Evolutionary conservation across 805 yeast species (phyloP).

Genomic region (Cyberlindnera sargentensis): DNA sequence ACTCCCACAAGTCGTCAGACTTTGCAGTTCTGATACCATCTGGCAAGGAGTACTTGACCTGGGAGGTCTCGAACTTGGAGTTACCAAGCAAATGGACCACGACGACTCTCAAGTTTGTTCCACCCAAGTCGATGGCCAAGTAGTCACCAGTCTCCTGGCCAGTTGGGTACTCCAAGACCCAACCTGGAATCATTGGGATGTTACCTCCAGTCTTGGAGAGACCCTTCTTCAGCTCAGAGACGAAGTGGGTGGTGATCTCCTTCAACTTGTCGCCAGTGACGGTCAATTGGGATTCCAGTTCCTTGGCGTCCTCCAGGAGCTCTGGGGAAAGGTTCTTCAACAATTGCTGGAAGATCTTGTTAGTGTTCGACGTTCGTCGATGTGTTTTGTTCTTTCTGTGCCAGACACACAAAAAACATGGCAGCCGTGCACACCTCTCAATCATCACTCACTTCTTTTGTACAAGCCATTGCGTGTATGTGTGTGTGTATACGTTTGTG

Average conservation of each 20-base stretch:
- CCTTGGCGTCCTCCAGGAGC: conserved; percentile 49
- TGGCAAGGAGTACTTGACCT: conserved; percentile 81
- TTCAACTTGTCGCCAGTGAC: conserved; percentile 55
- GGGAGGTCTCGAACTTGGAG: conserved; percentile 77
- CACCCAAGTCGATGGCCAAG: conserved; percentile 94
- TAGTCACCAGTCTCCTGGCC: conserved; percentile 88
- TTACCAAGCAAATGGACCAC: conserved; percentile 79
- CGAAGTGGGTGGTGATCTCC: conserved; percentile 68
- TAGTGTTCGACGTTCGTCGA: too few species aligned
- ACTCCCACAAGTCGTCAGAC: conserved; percentile 72
- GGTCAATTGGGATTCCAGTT: conserved; percentile 54
- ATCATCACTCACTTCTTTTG: background rate
- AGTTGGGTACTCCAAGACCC: conserved; percentile 92
- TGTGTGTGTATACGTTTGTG: background rate
- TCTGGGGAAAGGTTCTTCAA: conserved; percentile 51
- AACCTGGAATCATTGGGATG: conserved; percentile 95
- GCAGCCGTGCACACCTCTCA: too few species aligned
- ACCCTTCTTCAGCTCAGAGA: conserved; percentile 76
- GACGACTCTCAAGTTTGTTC: conserved; percentile 92
- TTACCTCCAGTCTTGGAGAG: conserved; percentile 68
- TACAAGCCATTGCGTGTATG: background rate
- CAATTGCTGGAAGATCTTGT: conserved; percentile 6
- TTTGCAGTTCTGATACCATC: conserved; percentile 68
- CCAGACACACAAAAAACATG: too few species aligned
- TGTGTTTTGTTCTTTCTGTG: too few species aligned